Base-by-base conservation (phyloP, 192 early-diverging fungal genomes). In the Umbelopsis ramanniana region DNA sequence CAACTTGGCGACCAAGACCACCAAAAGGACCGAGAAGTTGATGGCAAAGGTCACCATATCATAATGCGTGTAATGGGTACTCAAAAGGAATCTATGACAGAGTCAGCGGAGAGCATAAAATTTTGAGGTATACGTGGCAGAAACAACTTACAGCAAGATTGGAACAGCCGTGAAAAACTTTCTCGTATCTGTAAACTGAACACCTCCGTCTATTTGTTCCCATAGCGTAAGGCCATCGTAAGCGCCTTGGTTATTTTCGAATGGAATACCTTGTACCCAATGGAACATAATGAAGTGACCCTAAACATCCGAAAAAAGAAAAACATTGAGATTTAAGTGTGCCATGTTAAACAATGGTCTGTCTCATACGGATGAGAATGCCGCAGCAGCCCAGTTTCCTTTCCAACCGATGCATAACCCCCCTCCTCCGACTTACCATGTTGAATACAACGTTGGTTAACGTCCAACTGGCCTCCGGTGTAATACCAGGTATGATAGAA, bases 161-260 rank as follows among this genome's bases (percentile, higher is more conserved):
- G 97, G 97, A 21, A 96, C 88, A n/a, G 92, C 92, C 19, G 95
- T 98, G 48, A 98, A 82, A 78, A 95, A 99, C 80, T 99, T 99
- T 80, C 96, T 95, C 71, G 96, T 93, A n/a, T 96, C 94, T 35
- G 97, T 99, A 79, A 97, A 98, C 74, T 98, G 94, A 55, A 91
- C 93, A 43, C 96, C 96, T 71, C 95, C 91, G 84, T 99, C 97
- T 78, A 99, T 97, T 84, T 99, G 97, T 81, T 99, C 96, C 97
- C 97, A 99, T 52, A 99, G 86, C 21, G 96, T 99, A 47, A 97
- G 79, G 63, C 92, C 93, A 76, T 95, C 93, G 69, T 93, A 97
- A 4, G 94, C 96, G 54, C 95, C 95, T 82, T 97, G 95, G 75
- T 95, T 93, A 37, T 95, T 88, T 73, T 94, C 92, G 74, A 97